Evolutionary conservation across 306 rosid genomes (phyloP).

Genomic region (Trifolium pratense): DNA sequence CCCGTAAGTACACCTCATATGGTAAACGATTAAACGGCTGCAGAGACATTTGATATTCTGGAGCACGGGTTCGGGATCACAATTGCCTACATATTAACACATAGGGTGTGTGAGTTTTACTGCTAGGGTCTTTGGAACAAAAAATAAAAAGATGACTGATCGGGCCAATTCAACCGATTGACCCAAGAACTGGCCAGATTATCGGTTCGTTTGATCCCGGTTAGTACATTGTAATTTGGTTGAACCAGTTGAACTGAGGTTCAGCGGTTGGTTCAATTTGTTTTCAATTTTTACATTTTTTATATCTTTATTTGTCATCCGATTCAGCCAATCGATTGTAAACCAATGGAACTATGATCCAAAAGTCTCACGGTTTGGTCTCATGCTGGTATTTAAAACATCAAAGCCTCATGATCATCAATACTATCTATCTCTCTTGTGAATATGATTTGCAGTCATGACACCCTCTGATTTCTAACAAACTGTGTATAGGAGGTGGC

Average conservation of each 20-base stretch:
- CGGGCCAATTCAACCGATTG: not conserved
- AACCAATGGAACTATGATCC: not conserved
- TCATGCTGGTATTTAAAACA: not conserved
- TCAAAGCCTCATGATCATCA: not conserved
- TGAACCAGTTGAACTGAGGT: not conserved
- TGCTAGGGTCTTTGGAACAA: no score
- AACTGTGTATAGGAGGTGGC: conserved; percentile 62
- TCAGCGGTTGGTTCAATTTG: not conserved
- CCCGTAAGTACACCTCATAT: no score
- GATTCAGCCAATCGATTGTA: not conserved
- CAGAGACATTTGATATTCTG: no score
- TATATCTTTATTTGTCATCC: not conserved
- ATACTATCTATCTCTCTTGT: not conserved
- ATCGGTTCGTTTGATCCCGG: not conserved
- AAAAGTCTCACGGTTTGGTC: not conserved
- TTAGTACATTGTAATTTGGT: not conserved
- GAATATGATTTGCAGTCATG: not conserved
- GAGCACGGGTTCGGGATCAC: no score
- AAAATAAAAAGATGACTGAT: not conserved
- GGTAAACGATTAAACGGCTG: no score
- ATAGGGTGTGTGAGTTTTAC: no score
- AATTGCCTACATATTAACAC: no score
- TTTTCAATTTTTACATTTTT: not conserved
- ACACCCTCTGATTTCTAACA: not conserved
- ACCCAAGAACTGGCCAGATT: not conserved